phyloP scores from a whole-genome alignment of 1,284 basidiomycete genomes.

The Pholiota adiposa region DNA sequence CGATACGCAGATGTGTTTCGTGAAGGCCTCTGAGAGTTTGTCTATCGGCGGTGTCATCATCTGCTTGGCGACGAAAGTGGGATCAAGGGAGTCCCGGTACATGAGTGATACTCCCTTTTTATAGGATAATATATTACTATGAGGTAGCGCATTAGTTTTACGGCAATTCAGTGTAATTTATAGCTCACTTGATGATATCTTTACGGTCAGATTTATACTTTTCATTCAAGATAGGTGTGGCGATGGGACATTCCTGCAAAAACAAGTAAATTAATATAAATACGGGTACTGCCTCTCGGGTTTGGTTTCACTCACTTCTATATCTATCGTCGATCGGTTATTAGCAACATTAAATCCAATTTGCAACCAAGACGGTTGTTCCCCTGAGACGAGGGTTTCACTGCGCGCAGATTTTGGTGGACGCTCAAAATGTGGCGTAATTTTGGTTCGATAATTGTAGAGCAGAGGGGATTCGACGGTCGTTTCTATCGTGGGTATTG shows the following conservation, averaged over 20 bases:
- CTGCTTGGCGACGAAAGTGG: slow-evolving; percentile 28
- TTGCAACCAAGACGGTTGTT: slow-evolving; percentile 67
- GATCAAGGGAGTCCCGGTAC: slow-evolving; percentile 83
- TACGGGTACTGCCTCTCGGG: neutral
- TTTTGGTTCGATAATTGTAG: slow-evolving; percentile 94
- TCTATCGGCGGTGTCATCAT: slow-evolving; percentile 30
- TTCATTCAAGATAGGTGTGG: slow-evolving; percentile 81
- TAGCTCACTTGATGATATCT: slow-evolving; percentile 77
- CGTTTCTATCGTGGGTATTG: slow-evolving; percentile 70
- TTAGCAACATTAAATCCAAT: slow-evolving; percentile 93
- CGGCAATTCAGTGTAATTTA: slow-evolving; percentile 28
- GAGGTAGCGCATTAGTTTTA: neutral
- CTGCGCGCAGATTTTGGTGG: slow-evolving; percentile 61
- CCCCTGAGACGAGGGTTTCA: slow-evolving; percentile 31
- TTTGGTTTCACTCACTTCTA: slow-evolving; percentile 68
- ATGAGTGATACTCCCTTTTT: slow-evolving; percentile 92
- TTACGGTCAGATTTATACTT: slow-evolving; percentile 67
- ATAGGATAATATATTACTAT: slow-evolving; percentile 82
- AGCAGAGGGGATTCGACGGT: slow-evolving; percentile 89
- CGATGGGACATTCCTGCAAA: slow-evolving; percentile 88
- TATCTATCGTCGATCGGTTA: slow-evolving; percentile 83
- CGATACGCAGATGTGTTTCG: slow-evolving; percentile 79
- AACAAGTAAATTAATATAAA: too few species aligned
- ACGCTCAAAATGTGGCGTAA: slow-evolving; percentile 95
- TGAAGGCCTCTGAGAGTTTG: slow-evolving; percentile 37